These are phyloP conservation scores for Arabis alpina DNA, from an alignment of 345 rosid genomes.

Conservation along the genomic window DNA sequence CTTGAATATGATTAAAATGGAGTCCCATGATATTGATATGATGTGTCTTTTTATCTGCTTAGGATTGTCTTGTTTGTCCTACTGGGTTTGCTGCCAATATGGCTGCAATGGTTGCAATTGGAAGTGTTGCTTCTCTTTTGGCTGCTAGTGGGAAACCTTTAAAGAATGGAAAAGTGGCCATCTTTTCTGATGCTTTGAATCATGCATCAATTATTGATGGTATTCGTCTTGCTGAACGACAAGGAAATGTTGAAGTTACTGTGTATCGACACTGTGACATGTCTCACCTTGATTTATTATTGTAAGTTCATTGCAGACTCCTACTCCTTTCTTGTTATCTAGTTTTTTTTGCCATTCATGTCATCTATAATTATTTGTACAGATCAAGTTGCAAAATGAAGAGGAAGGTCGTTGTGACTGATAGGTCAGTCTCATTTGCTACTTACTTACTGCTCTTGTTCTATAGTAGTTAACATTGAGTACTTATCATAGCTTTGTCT, in stretches of 20 bases:
- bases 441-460: slow-evolving; percentile 15
- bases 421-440: slow-evolving; percentile 61
- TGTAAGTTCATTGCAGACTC: slow-evolving; percentile 58
- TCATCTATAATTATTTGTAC: slow-evolving; percentile 40
- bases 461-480: not conserved
- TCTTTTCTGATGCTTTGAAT: slow-evolving; percentile 90
- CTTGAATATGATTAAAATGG: slow-evolving; percentile 11
- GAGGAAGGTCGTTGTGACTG: slow-evolving; percentile 93
- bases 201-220: slow-evolving; percentile 99
- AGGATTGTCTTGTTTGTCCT: slow-evolving; percentile 99
- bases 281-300: slow-evolving; percentile 67
- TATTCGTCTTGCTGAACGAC: slow-evolving; percentile 83
- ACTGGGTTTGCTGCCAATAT: slow-evolving; percentile 95
- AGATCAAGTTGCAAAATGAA: slow-evolving; percentile 72
- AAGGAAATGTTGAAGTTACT: slow-evolving; percentile 58
- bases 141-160: slow-evolving; percentile 50
- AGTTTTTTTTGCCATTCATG: slow-evolving; percentile 11
- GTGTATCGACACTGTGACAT: slow-evolving; percentile 86
- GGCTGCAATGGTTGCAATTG: slow-evolving; percentile 93
- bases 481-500: not conserved
- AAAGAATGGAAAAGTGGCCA: slow-evolving; percentile 67
- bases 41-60: slow-evolving; percentile 36
- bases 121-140: slow-evolving; percentile 76
- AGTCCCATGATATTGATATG: slow-evolving; percentile 13
- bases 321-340: slow-evolving; percentile 14